Evolutionary conservation across 139 green algal genomes (phyloP).

Genomic region (Chlamydomonas sphaeroides): DNA sequence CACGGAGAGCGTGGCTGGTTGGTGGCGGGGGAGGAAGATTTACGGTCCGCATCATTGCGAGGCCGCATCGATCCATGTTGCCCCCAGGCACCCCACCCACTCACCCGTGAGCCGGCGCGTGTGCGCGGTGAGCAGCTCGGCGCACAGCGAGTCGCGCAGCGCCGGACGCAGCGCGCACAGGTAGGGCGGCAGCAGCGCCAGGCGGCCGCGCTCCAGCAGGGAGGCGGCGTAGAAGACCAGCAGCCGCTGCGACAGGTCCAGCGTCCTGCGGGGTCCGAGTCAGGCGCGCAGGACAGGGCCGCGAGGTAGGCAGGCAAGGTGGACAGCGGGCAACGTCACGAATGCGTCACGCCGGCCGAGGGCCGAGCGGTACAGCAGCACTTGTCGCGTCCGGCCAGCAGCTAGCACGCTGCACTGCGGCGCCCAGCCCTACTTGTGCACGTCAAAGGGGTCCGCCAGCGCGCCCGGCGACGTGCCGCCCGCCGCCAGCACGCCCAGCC

Average conservation of each 20-base stretch:
- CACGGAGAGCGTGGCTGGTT: too few relatives aligned
- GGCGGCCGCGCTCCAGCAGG: slow-evolving; percentile 48
- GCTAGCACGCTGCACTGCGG: too few relatives aligned
- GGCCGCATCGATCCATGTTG: too few relatives aligned
- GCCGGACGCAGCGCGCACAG: slow-evolving; percentile 62
- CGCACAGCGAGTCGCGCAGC: slow-evolving; percentile 37
- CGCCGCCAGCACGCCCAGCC: slow-evolving; percentile 53
- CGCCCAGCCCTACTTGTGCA: background rate
- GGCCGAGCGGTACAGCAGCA: too few relatives aligned
- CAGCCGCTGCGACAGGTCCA: slow-evolving; percentile 25
- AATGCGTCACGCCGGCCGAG: too few relatives aligned
- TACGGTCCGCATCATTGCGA: too few relatives aligned
- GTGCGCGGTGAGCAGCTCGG: slow-evolving; percentile 34
- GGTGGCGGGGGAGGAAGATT: too few relatives aligned
- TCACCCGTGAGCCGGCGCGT: slow-evolving; percentile 5
- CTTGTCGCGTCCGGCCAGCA: too few relatives aligned
- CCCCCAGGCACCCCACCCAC: background rate
- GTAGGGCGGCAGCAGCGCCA: slow-evolving; percentile 58
- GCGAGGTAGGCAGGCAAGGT: too few relatives aligned
- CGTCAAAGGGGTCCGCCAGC: background rate
- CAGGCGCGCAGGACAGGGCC: too few relatives aligned
- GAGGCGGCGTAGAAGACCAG: slow-evolving; percentile 34
- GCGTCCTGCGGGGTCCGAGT: background rate
- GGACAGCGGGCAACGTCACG: too few relatives aligned
- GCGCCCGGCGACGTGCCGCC: background rate